Percentiles rank a stretch among this genome's conserved stretches.
These are phyloP conservation scores for Xylaria sp. DNA, from an alignment of 2,329 filamentous ascomycete species.

Conservation along the genomic window DNA sequence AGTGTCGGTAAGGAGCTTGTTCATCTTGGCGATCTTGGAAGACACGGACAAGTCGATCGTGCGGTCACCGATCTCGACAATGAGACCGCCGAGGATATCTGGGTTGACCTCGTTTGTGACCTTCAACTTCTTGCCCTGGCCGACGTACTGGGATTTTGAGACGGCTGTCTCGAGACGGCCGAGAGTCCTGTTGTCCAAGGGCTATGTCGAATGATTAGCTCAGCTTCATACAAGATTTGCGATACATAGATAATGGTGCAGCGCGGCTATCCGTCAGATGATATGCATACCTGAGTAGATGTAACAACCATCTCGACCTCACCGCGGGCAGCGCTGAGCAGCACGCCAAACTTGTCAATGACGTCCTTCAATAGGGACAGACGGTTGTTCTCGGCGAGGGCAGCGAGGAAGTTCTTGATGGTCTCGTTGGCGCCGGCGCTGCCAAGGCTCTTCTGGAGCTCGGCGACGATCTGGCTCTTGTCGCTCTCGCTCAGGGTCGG, in stretches of 20 bases:
- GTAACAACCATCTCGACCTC: slow-evolving; percentile 94
- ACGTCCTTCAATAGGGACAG: slow-evolving; percentile 82
- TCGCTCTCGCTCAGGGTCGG: slow-evolving; percentile 80
- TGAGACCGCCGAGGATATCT: slow-evolving; percentile 89
- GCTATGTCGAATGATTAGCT: slow-evolving; percentile 27
- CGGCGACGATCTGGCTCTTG: slow-evolving; percentile 84
- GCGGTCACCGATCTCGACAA: slow-evolving; percentile 96
- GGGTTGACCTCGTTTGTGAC: slow-evolving; percentile 94
- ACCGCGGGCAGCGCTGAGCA: slow-evolving; percentile 88
- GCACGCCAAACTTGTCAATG: slow-evolving; percentile 81
- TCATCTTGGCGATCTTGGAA: slow-evolving; percentile 94
- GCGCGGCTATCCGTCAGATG: neutral
- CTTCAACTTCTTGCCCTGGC: slow-evolving; percentile 96
- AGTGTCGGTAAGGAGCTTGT: slow-evolving; percentile 96
- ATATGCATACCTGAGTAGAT: slow-evolving; percentile 79
- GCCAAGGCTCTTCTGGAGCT: slow-evolving; percentile 85
- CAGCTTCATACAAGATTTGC: neutral
- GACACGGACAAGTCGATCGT: slow-evolving; percentile 98
- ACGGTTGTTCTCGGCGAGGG: slow-evolving; percentile 96
- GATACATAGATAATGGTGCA: neutral
- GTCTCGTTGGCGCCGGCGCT: slow-evolving; percentile 72
- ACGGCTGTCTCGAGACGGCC: slow-evolving; percentile 85
- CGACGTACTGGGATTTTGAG: slow-evolving; percentile 85
- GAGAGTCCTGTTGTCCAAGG: slow-evolving; percentile 88
- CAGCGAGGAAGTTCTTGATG: slow-evolving; percentile 90